phyloP scores from a whole-genome alignment of 495 filamentous ascomycete species.

The Xylaria acuta region DNA sequence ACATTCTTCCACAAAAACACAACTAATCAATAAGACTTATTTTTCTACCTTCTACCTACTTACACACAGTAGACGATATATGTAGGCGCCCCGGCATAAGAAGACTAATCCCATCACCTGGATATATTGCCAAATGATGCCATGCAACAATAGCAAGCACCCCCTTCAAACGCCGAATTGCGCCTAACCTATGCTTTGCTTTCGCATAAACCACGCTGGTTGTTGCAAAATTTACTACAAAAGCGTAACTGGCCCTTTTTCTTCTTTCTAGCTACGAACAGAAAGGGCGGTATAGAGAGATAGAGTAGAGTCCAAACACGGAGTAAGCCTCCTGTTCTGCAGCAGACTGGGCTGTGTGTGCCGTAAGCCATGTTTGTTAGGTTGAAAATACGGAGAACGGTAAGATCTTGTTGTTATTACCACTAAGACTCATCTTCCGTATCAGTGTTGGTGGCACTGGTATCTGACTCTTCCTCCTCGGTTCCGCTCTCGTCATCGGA shows the following conservation, averaged over 20 bases:
- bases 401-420: neutral
- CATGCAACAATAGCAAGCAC: neutral
- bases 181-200: constrained; percentile 17
- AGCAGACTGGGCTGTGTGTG: neutral
- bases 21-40: neutral
- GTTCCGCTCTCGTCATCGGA: constrained; percentile 87
- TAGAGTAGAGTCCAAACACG: neutral
- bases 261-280: constrained; percentile 1
- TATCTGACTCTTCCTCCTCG: constrained; percentile 78
- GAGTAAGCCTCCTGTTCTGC: neutral
- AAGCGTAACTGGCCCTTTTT: neutral
- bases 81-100: neutral
- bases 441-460: constrained; percentile 81
- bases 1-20: neutral
- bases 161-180: neutral
- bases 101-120: neutral
- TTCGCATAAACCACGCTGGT: neutral
- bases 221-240: constrained; percentile 15
- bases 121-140: neutral
- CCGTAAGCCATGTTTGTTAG: neutral
- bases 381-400: neutral
- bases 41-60: neutral
- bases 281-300: neutral
- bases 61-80: neutral
- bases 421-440: constrained; percentile 67